Base-by-base conservation (phyloP, 164 flowering plant genomes). In the Nymphaea colorata region DNA sequence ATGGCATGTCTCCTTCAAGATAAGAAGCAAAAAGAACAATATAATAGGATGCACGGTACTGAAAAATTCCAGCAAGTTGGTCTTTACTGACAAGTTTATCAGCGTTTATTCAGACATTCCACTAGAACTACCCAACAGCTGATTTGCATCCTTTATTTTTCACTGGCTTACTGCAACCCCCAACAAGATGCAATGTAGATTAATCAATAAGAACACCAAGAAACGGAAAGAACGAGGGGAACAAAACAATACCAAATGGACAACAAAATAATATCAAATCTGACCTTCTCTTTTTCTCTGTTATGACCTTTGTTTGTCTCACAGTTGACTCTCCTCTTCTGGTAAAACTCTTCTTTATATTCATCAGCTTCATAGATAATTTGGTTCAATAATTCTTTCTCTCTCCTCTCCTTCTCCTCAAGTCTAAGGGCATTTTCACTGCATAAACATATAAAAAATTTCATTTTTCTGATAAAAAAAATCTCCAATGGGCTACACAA, bases 211-310 rank as follows among this genome's bases (percentile, higher is more conserved):
- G 36, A 25, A 25, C 36, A 25, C 36, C 57, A 51, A 8, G 10
- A 51, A 51, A 51, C 57, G 5, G 57, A 51, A 15, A 51, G 14
- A 51, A 5, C 36, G 15, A 51, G 57, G 57, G 14, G 14, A 15
- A 51, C 57, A 8, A 15, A 51, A 5, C 57, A 10, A 51, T 51
- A 15, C 57, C 57, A 51, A 51, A 51, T 51, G 15, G 12, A 51
- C 8, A 51, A 15, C 57, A 51, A 51, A 51, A 25, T 15, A 15
- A 15, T 8, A 5, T 15, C 8, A 51, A 51, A 51, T 51, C 57
- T 41, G 73, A 91, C 98, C 96, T 91, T 91, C 75, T 93, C 98
- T 72, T 78, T 87, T 72, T 91, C 98, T 76, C 94, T 83, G 83
- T 93, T 93, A 64, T 66, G 74, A 59, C 74, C 69, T 69, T 82